Base-by-base conservation (phyloP, 2,329 filamentous ascomycete genomes). In the Trichoderma pleuroti region DNA sequence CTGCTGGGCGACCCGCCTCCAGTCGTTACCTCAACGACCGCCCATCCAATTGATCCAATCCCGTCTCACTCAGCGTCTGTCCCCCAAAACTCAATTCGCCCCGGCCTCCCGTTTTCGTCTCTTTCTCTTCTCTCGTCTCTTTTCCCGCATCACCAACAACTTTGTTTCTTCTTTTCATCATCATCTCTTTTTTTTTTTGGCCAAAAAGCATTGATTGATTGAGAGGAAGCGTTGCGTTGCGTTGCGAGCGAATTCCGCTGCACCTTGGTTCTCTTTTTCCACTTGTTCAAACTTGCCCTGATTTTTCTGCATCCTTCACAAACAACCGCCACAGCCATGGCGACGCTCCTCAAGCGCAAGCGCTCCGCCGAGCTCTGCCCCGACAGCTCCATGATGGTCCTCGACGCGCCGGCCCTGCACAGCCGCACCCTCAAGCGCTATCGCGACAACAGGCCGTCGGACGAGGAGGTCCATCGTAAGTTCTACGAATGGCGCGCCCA, bases 301-400 rank as follows among this genome's bases (percentile, higher is more conserved):
- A 28, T 28, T 49, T 42, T 18, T n/a, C 18, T 42, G 26, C 28
- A 32, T 24, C 10, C 5, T 36, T 36, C 34, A 36, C 34, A 36
- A 34, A 36, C 16, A 14, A 54, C 21, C 34, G 5, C 7, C 24
- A 34, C 26, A 46, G 21, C 28, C 49, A 28, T 70, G 57, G 75
- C 74, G 73, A 88, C 88, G 86, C 78, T 84, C 30, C 81, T 89
- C 76, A 91, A 91, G 78, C 88, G 89, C 79, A 91, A 91, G 82
- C 85, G 88, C 56, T 90, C 88, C 74, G 83, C 86, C 69, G 87
- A 89, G 77, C 81, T 89, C 71, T 86, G 84, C 62, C 80, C 82
- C 8, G 70, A 64, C 72, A 72, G 77, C 63, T 75, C 80, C 34
- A 76, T 75, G 30, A 79, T 81, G 72, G 77, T 80, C 72, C 77